phyloP scores from a whole-genome alignment of 805 yeast species.

The Starmerella scarabaei region DNA sequence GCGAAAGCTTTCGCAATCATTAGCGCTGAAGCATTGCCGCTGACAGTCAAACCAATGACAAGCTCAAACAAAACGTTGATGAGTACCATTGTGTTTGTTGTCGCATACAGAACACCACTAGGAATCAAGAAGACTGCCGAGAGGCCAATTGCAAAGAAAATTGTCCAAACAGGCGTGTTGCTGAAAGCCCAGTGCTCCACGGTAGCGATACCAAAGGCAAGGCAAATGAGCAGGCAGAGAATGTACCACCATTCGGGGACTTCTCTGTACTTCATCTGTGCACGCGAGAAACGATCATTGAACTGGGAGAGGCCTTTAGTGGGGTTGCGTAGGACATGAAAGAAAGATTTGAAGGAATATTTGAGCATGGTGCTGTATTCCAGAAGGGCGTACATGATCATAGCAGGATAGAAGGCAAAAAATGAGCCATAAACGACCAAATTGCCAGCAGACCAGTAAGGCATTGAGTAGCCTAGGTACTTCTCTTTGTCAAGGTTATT shows the following conservation, averaged over 20 bases:
- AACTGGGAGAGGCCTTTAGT: slow-evolving; percentile 25
- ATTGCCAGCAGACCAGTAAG: slow-evolving; percentile 51
- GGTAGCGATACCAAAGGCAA: slow-evolving; percentile 34
- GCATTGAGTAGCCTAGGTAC: slow-evolving; percentile 48
- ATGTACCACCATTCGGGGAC: slow-evolving; percentile 60
- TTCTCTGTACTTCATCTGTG: slow-evolving; percentile 44
- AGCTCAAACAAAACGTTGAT: slow-evolving; percentile 38
- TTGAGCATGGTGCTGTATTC: slow-evolving; percentile 26
- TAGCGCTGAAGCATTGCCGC: slow-evolving; percentile 42
- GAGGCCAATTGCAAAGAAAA: slow-evolving; percentile 41
- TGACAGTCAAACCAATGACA: slow-evolving; percentile 43
- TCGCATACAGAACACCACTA: slow-evolving; percentile 34
- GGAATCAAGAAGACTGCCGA: slow-evolving; percentile 42
- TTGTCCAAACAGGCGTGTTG: slow-evolving; percentile 34
- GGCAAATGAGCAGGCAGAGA: slow-evolving; percentile 30
- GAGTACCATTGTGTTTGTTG: slow-evolving; percentile 38
- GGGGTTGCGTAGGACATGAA: slow-evolving; percentile 4
- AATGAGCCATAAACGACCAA: slow-evolving; percentile 45
- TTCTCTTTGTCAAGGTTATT: slow-evolving; percentile 34
- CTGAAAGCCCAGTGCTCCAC: slow-evolving; percentile 27
- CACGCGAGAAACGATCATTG: slow-evolving; percentile 44
- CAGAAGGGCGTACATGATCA: slow-evolving; percentile 36
- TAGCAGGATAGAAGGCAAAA: slow-evolving; percentile 44
- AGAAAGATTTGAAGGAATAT: slow-evolving; percentile 2
- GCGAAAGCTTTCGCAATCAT: slow-evolving; percentile 41